Evolutionary conservation across 345 rosid genomes (phyloP).

Genomic region (Aquilaria malaccensis): DNA sequence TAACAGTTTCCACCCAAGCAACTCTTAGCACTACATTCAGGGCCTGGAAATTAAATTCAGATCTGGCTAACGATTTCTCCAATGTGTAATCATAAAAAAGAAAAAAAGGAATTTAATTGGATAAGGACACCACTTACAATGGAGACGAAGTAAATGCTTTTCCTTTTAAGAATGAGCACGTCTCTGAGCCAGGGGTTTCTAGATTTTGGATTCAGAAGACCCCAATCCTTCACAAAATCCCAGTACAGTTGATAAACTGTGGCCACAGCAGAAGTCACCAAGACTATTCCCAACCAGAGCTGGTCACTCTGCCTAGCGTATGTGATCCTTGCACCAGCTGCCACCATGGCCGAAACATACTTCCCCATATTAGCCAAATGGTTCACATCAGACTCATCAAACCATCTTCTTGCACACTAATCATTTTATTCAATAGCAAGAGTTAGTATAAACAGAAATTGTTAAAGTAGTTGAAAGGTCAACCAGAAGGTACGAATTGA

Average conservation of each 20-base stretch:
- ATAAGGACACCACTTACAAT: constrained; percentile 44
- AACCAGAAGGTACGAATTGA: no score
- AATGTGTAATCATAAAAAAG: constrained; percentile 1
- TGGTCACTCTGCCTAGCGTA: constrained; percentile 41
- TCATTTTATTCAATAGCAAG: background rate
- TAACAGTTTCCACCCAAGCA: constrained; percentile 74
- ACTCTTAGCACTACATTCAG: constrained; percentile 69
- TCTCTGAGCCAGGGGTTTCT: constrained; percentile 81
- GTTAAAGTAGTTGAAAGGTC: background rate
- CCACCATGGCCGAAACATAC: constrained; percentile 93
- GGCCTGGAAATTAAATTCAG: constrained; percentile 35
- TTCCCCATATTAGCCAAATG: constrained; percentile 95
- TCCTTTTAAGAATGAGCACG: constrained; percentile 66
- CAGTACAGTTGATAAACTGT: constrained; percentile 86
- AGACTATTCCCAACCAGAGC: constrained; percentile 50
- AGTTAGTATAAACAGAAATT: background rate
- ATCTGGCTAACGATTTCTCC: constrained; percentile 1
- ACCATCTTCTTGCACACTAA: constrained; percentile 93
- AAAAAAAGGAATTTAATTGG: background rate
- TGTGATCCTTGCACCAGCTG: constrained; percentile 83
- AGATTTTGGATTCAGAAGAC: constrained; percentile 66
- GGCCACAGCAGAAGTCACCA: constrained; percentile 59
- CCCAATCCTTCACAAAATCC: constrained; percentile 98
- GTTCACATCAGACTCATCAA: constrained; percentile 55
- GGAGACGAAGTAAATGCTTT: constrained; percentile 60